These are phyloP conservation scores for Pythium rhizo-oryzae DNA, from an alignment of 352 stramenopile genomes.

Conservation along the genomic window DNA sequence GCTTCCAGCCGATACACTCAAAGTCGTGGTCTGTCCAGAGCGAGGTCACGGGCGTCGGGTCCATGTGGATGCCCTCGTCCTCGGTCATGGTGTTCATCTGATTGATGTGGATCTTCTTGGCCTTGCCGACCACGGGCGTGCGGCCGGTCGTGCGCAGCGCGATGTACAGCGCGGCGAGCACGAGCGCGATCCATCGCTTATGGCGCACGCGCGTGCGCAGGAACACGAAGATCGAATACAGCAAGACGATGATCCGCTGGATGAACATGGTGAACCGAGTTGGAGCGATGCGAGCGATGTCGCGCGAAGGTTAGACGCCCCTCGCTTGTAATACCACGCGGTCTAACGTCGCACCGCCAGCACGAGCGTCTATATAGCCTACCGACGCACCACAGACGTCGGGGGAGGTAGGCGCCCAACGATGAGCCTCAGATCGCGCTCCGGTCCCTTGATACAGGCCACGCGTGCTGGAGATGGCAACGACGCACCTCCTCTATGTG, in stretches of 20 bases:
- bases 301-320: conserved; percentile 18
- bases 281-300: conserved; percentile 1
- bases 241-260: conserved; percentile 67
- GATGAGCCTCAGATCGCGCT: not conserved
- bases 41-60: conserved; percentile 50
- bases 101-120: conserved; percentile 75
- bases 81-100: conserved; percentile 70
- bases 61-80: conserved; percentile 61
- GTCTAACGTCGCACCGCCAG: not conserved
- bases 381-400: not conserved
- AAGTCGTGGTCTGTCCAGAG: conserved; percentile 81
- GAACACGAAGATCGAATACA: conserved; percentile 64
- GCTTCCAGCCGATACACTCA: conserved; percentile 87
- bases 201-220: conserved; percentile 63
- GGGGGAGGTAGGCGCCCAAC: not conserved
- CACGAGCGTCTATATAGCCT: not conserved
- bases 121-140: conserved; percentile 55
- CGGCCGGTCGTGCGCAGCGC: conserved; percentile 57
- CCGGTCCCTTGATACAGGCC: not conserved
- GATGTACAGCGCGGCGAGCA: conserved; percentile 57
- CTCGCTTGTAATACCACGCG: not conserved
- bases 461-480: conserved; percentile 10
- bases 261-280: conserved; percentile 56
- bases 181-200: conserved; percentile 68
- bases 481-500: not conserved